Evolutionary conservation across 371 early-diverging fungal species (phyloP), one percentile per base, ranked within the genome.

Genomic region (Rhizopus stolonifer): DNA sequence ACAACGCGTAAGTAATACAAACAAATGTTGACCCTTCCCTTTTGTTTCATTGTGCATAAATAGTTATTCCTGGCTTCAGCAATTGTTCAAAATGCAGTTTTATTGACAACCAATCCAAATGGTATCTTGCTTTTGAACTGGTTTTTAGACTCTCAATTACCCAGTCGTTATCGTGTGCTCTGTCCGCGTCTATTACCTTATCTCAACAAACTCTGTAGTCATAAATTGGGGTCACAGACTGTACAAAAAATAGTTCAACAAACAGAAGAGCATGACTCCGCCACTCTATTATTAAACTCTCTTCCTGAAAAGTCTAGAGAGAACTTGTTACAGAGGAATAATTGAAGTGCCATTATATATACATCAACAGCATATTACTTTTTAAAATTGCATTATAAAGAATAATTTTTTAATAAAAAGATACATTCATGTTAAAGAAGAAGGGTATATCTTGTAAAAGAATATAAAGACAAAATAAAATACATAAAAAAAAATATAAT

Each of bases 121-220:
- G 96, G 96, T n/a, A 79, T 86, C 4, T 65, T 96, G 53, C 74
- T 96, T 65, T 57, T 96, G 15, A 90, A 87, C 10, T 96, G 96
- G 96, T 72, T 96, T 46, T 61, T 94, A 54, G 97, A 96, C n/a
- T n/a, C n/a, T n/a, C 68, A 70, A 17, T 70, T 96, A 33, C 74
- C 87, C 1, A 93, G 93, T 42, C 79, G 95, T 3, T 93, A 87
- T 72, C 77, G 87, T 3, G 61, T 61, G 4, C 42, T 94, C 44
- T 93, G 92, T 17, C 90, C 89, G 39, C 83, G 85, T 36, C 70
- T 95, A 43, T 84, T 82, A 4, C 84, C 85, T n/a, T 89, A 92
- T 60, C 67, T 95, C 54, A 78, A 81, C 15, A 76, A 83, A 19
- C 69, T 96, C 24, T 90, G 90, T 25, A 84, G 85, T 6, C 91